These are phyloP conservation scores for Trametes meyenii DNA, from an alignment of 768 basidiomycete species.

Conservation along the genomic window DNA sequence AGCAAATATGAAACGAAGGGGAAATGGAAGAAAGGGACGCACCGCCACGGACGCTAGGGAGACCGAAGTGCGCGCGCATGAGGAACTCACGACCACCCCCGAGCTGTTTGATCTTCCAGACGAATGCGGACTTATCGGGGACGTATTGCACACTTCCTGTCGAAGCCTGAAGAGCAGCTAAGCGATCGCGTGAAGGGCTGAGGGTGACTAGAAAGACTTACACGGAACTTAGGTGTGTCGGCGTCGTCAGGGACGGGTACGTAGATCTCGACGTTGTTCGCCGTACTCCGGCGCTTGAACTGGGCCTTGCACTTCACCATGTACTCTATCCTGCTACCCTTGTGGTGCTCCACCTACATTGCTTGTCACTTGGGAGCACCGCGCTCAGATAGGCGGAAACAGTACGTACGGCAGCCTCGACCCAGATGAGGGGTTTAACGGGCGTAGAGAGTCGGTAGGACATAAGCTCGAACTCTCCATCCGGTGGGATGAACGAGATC, in stretches of 20 bases:
- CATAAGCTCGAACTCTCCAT: slow-evolving; percentile 99
- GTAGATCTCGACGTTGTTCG: slow-evolving; percentile 98
- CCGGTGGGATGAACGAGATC: slow-evolving; percentile 98
- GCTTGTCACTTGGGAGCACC: neutral
- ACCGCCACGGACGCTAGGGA: slow-evolving; percentile 93
- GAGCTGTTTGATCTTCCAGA: slow-evolving; percentile 99
- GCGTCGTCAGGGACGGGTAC: slow-evolving; percentile 99
- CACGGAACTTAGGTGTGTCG: slow-evolving; percentile 95
- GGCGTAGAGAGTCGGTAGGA: slow-evolving; percentile 95
- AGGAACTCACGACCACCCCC: slow-evolving; percentile 95
- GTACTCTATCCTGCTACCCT: slow-evolving; percentile 91
- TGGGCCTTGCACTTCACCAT: slow-evolving; percentile 96
- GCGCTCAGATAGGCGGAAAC: too few relatives aligned
- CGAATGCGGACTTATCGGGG: slow-evolving; percentile 96
- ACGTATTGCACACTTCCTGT: slow-evolving; percentile 96
- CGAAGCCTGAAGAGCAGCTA: slow-evolving; percentile 63
- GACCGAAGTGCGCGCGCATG: slow-evolving; percentile 97
- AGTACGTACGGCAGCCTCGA: slow-evolving; percentile 79
- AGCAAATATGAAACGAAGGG: neutral
- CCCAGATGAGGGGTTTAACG: slow-evolving; percentile 97
- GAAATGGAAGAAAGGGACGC: slow-evolving; percentile 34
- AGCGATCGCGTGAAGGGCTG: neutral
- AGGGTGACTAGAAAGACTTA: slow-evolving; percentile 39
- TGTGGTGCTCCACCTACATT: slow-evolving; percentile 69
- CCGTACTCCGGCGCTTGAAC: slow-evolving; percentile 95